phyloP scores from a whole-genome alignment of 495 filamentous ascomycete species.

The Daldinia concentrica region DNA sequence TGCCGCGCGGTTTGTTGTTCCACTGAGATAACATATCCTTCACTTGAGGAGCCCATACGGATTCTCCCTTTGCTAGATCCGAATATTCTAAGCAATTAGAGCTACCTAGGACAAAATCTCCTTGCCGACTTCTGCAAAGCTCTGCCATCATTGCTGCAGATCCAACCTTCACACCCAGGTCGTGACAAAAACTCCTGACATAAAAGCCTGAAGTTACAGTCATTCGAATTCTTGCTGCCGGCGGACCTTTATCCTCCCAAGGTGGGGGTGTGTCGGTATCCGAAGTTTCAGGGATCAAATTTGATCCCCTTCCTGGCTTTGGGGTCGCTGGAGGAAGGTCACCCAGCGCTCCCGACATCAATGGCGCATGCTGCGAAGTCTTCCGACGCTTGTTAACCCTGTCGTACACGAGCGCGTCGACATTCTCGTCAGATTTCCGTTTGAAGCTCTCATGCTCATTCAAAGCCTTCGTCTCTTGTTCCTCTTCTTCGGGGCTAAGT shows the following conservation, averaged over 20 bases:
- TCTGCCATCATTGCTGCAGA: slow-evolving; percentile 88
- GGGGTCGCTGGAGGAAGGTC: slow-evolving; percentile 46
- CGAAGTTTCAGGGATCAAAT: slow-evolving; percentile 48
- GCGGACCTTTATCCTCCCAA: slow-evolving; percentile 63
- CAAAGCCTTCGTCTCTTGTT: slow-evolving; percentile 56
- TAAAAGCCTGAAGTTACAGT: slow-evolving; percentile 97
- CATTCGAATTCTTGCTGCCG: slow-evolving; percentile 85
- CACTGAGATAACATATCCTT: slow-evolving; percentile 70
- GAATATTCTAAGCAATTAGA: slow-evolving; percentile 81
- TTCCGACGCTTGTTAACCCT: slow-evolving; percentile 50
- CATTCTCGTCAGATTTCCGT: slow-evolving; percentile 56
- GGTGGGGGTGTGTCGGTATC: slow-evolving; percentile 49
- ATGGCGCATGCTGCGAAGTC: slow-evolving; percentile 41
- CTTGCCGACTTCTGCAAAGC: slow-evolving; percentile 82
- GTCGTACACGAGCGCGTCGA: slow-evolving; percentile 55
- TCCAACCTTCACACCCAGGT: slow-evolving; percentile 83
- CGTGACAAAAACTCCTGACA: slow-evolving; percentile 91
- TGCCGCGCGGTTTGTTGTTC: slow-evolving; percentile 41
- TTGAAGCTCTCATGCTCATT: slow-evolving; percentile 58
- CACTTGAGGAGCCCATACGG: slow-evolving; percentile 83
- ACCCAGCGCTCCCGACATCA: slow-evolving; percentile 65
- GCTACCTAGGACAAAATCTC: slow-evolving; percentile 71
- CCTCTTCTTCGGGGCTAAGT: slow-evolving; percentile 55
- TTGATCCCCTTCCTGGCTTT: slow-evolving; percentile 47
- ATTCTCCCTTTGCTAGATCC: slow-evolving; percentile 80